Evolutionary conservation across 2,329 filamentous ascomycete genomes (phyloP).

Genomic region (Aureobasidium sp.): DNA sequence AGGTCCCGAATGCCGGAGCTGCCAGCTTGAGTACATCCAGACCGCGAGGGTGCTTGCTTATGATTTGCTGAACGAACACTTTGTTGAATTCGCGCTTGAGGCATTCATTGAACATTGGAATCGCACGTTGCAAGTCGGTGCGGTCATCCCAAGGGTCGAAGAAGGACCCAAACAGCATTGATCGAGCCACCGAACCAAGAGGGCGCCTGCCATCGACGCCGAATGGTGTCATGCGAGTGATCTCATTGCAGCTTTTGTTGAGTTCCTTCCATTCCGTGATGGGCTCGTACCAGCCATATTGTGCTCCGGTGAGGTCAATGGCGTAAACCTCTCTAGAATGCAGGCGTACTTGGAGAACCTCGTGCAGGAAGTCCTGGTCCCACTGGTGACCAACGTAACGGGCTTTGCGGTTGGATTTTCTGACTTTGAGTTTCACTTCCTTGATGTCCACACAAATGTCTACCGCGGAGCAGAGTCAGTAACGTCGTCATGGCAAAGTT

Average conservation of each 20-base stretch:
- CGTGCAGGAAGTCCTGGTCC: not conserved
- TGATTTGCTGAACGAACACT: not conserved
- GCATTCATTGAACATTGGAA: not conserved
- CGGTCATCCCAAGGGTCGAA: not conserved
- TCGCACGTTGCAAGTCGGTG: not conserved
- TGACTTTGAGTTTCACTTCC: not conserved
- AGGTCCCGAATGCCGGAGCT: not conserved
- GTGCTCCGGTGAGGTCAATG: constrained; percentile 15
- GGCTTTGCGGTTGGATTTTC: not conserved
- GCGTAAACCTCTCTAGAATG: constrained; percentile 11
- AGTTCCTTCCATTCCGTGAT: constrained; percentile 6
- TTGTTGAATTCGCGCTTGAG: not conserved
- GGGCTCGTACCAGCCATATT: constrained; percentile 14
- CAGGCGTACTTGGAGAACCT: constrained; percentile 7
- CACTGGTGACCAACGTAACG: not conserved
- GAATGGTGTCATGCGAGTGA: not conserved
- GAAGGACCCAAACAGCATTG: not conserved
- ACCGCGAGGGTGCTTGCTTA: not conserved
- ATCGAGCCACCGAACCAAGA: not conserved
- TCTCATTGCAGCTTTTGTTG: not conserved
- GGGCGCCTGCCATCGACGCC: not conserved
- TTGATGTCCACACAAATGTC: not conserved
- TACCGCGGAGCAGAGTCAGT: not conserved
- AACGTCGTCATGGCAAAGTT: no score
- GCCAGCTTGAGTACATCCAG: not conserved